Percentiles rank a stretch among this genome's conserved stretches.
phyloP scores from a whole-genome alignment of 2,329 filamentous ascomycete species.

The Penicillium sp. region DNA sequence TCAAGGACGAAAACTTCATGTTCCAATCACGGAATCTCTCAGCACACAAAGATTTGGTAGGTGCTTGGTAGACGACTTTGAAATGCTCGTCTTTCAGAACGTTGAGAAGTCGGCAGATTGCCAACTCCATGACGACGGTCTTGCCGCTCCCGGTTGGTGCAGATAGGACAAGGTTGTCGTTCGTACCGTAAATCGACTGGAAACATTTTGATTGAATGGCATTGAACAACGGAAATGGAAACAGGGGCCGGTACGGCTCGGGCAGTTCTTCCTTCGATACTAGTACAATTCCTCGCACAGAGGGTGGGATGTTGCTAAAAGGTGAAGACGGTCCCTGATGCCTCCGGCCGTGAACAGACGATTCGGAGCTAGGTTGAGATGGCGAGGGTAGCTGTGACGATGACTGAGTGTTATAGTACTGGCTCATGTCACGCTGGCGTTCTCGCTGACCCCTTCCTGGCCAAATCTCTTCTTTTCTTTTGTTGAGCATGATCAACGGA shows the following conservation, averaged over 20 bases:
- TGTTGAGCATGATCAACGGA: constrained; percentile 29
- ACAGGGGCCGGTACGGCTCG: constrained; percentile 67
- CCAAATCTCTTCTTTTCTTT: background rate
- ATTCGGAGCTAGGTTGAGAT: background rate
- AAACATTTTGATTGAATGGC: constrained; percentile 82
- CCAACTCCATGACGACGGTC: constrained; percentile 76
- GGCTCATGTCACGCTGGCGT: background rate
- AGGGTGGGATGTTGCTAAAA: constrained; percentile 29
- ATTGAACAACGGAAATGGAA: constrained; percentile 74
- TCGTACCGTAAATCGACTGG: constrained; percentile 60
- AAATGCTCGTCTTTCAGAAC: constrained; percentile 59
- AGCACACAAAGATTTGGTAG: constrained; percentile 77
- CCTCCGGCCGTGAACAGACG: background rate
- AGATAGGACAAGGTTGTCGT: constrained; percentile 75
- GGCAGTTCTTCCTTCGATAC: constrained; percentile 62
- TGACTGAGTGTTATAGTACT: background rate
- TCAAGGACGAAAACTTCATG: constrained; percentile 67
- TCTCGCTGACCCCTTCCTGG: constrained; percentile 4
- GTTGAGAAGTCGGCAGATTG: constrained; percentile 69
- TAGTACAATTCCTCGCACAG: constrained; percentile 60
- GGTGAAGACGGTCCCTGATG: background rate
- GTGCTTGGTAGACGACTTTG: constrained; percentile 83
- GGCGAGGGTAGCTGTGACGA: background rate
- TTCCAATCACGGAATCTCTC: constrained; percentile 77
- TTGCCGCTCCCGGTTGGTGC: constrained; percentile 85